Evolutionary conservation across 306 rosid genomes (phyloP).

Genomic region (Cicer judaicum): DNA sequence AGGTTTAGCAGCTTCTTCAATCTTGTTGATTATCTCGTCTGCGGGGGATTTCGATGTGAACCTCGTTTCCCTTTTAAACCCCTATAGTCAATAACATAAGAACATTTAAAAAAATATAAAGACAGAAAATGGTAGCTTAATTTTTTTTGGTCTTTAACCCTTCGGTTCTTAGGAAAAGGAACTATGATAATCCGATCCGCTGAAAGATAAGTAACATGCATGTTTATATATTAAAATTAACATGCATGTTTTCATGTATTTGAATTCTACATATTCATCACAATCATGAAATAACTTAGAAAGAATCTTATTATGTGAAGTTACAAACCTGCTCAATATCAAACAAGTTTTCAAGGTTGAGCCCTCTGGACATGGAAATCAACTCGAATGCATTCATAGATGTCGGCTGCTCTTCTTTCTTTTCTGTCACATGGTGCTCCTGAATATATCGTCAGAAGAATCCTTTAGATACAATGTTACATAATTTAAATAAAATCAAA

Average conservation of each 20-base stretch:
- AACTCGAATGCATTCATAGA: slow-evolving; percentile 94
- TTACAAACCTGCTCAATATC: slow-evolving; percentile 78
- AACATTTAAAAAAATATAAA: too few relatives aligned
- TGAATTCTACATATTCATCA: slow-evolving; percentile 31
- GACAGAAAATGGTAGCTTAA: too few relatives aligned
- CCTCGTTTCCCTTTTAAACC: slow-evolving; percentile 94
- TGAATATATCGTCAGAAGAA: slow-evolving; percentile 50
- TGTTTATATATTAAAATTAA: neutral
- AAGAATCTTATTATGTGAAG: slow-evolving; percentile 33
- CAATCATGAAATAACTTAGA: slow-evolving; percentile 14
- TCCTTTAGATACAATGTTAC: slow-evolving; percentile 35
- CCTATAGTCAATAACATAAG: slow-evolving; percentile 52
- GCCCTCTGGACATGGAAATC: slow-evolving; percentile 96
- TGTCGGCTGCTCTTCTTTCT: slow-evolving; percentile 92
- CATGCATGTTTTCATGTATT: slow-evolving; percentile 2
- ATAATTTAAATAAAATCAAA: slow-evolving; percentile 27
- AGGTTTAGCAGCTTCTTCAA: slow-evolving; percentile 97
- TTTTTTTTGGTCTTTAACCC: too few relatives aligned
- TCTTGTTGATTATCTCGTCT: slow-evolving; percentile 85
- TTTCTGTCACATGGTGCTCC: slow-evolving; percentile 96
- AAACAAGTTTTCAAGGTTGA: slow-evolving; percentile 91
- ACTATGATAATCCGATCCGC: too few relatives aligned
- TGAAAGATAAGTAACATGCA: too few relatives aligned
- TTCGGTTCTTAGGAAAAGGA: too few relatives aligned
- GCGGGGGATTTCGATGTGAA: slow-evolving; percentile 92